Evolutionary conservation across 306 rosid species (phyloP), one percentile per base, ranked within the genome.

Genomic region (Inga oerstediana): DNA sequence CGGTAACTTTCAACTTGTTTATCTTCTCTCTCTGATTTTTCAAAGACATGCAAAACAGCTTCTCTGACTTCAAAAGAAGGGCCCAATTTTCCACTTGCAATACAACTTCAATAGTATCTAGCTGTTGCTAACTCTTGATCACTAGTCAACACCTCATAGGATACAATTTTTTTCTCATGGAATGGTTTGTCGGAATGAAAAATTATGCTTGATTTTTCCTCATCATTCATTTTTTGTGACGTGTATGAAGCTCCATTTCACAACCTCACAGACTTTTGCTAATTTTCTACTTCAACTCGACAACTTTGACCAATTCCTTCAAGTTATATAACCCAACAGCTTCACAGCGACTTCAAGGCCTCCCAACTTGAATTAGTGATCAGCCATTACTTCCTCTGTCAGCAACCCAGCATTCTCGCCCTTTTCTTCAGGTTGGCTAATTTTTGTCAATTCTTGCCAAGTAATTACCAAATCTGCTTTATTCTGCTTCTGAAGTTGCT

Each of bases 241-340:
- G 56, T 82, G 72, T 79, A 77, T 24, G 41, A 67, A 72, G 80
- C 73, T 76, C 46, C 41, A 76, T 65, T 88, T 85, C 88, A 88
- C 61, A 64, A 49, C 34, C 70, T 37, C 67, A 44, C 76, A 59
- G 43, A 78, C 78, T 82, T 81, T 79, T 45, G 27, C 59, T 71
- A 22, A 7, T 78, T 75, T 62, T 82, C 79, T 87, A 64, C 79
- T 91, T 77, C 91, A 89, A 89, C 75, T 69, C 62, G 82, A 88
- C 78, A 84, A 80, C 83, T 78, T 91, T 92, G 96, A 90, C 92
- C 76, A 67, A 90, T 32, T 43, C 81, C 69, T 80, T 37, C 0
- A 41, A 75, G 85, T 81, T 84, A 86, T 80, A 84, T 84, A 86
- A 85, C 78, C 81, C 72, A 79, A 43, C 78, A 84, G 77, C 84